Evolutionary conservation across 331 rosid species (phyloP), one percentile per base, ranked within the genome.

Genomic region (Phaseolus coccineus): DNA sequence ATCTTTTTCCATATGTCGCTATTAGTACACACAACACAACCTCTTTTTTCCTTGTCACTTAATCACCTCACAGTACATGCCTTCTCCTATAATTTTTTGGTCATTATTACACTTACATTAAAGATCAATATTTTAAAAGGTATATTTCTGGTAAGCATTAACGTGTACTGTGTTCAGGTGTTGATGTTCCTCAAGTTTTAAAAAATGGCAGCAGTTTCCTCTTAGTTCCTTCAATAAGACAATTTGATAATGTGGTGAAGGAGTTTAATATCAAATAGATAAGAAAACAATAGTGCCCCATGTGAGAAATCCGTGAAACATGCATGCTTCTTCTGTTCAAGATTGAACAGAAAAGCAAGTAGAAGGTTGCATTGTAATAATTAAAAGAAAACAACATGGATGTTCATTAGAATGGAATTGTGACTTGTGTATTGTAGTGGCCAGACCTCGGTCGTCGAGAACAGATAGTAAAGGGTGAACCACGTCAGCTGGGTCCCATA

Each of bases 1-100:
- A 89, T 86, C 82, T 83, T 40, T 39, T 58, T 31, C 4, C 64
- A 24, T 15, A 12, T 35, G 66, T 77, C 69, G 64, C 76, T 78
- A 52, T 71, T 59, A n/a, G 14, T 9, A 44, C 15, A 46, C 51
- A 46, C 47, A 42, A 61, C 14, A 0, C 22, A 6, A 47, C 5
- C 2, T 11, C 25, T 25, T 19, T 28, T 68, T 15, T 6, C 6
- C 1, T 22, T 39, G 51, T 57, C 56, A 0, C 22, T 27, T 7
- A 4, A 19, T 63, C 39, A 57, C 64, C 25, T 57, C 64, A 58
- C 64, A 58, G 37, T 58, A 27, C 64, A 24, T 56, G 59, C 0
- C 59, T 19, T 53, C 28, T 42, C 51, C 51, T 3, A 46, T 12
- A 15, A 46, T 16, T 46, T 46, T 46, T 46, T 40, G 22, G 35